Percentiles rank a stretch among this genome's conserved stretches.
Conservation (phyloP, 805 yeast genomes). For the Kluyveromyces dobzhanskii region DNA sequence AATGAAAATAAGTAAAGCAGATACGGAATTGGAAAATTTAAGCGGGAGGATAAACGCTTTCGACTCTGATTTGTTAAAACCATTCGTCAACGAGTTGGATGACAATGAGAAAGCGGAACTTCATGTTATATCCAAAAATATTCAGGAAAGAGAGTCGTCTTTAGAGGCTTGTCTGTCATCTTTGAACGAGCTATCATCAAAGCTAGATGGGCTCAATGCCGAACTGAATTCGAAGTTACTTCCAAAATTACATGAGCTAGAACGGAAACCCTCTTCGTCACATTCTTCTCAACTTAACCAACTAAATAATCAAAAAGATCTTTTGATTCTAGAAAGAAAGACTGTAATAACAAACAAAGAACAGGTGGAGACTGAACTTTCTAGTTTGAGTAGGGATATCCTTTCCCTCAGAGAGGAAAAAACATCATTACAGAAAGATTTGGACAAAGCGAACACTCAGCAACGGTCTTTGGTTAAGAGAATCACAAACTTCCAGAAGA, state of each 20-base stretch:
- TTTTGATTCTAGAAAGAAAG: slow-evolving; percentile 26
- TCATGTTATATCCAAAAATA: slow-evolving; percentile 31
- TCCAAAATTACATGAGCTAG: slow-evolving; percentile 41
- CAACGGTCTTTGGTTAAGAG: slow-evolving; percentile 47
- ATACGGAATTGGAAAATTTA: slow-evolving; percentile 29
- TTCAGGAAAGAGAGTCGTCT: slow-evolving; percentile 40
- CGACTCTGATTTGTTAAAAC: slow-evolving; percentile 40
- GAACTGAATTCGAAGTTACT: slow-evolving; percentile 51
- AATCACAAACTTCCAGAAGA: slow-evolving; percentile 53
- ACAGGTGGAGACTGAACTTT: slow-evolving; percentile 26
- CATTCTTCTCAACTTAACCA: slow-evolving; percentile 14
- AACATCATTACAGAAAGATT: slow-evolving; percentile 29
- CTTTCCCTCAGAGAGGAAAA: slow-evolving; percentile 23
- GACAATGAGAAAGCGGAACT: slow-evolving; percentile 40
- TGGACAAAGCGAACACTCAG: slow-evolving; percentile 45
- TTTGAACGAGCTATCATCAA: slow-evolving; percentile 16
- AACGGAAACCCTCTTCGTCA: slow-evolving; percentile 13
- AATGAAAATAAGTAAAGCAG: slow-evolving; percentile 30
- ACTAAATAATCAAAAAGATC: slow-evolving; percentile 14
- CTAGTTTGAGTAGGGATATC: slow-evolving; percentile 19
- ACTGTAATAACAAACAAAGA: slow-evolving; percentile 25
- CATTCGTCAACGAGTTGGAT: slow-evolving; percentile 47
- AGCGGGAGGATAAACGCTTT: slow-evolving; percentile 36
- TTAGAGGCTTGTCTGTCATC: slow-evolving; percentile 29
- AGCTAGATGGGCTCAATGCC: slow-evolving; percentile 34